Base-by-base conservation (phyloP, 176 grass and related monocot genomes). In the Ananas comosus region DNA sequence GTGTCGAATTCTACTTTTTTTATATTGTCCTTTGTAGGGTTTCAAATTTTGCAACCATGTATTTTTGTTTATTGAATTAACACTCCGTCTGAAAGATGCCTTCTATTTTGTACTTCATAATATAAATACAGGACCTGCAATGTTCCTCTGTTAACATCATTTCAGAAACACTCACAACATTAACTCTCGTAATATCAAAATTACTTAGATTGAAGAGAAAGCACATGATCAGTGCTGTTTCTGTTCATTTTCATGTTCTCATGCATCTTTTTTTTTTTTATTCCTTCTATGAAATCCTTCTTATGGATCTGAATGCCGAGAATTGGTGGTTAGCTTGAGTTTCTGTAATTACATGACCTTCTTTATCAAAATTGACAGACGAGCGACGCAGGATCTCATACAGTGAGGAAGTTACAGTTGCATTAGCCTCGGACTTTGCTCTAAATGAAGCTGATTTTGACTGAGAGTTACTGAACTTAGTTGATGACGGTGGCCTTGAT, bases 381-480 rank as follows among this genome's bases (percentile, higher is more conserved):
- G 93, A 90, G 27, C 72, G 85, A 12, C 80, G 84, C 29, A 97
- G 81, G 33, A 90, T 79, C 47, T 90, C 79, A 49, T 90, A 88
- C 51, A 96, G 68, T 2, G 89, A 92, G 49, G 83, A 77, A 19
- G 81, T 77, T 3, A 84, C 87, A 51, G 3, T 81, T 14, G 50
- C 63, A 48, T 72, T 70, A 3, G 49, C n/a, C 67, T 76, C 63
- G 1, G 74, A 29, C 69, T 68, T 81, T 67, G 76, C 24, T 51
- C 4, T 82, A 67, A 66, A 14, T 47, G 67, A 19, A 12, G 50
- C 65, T 56, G 74, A 54, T 81, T 92, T 97, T 59, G 74, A 33
- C 50, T 92, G 93, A 29, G 93, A 90, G 74, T 72, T 83, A 33
- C 72, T 86, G 64, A 83, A 73, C 53, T 85, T 97, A 1, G 89